Percentiles rank a stretch among this genome's conserved stretches.
Evolutionary conservation across 192 early-diverging fungal genomes (phyloP).

Genomic region (Gorgonomyces haynaldii): DNA sequence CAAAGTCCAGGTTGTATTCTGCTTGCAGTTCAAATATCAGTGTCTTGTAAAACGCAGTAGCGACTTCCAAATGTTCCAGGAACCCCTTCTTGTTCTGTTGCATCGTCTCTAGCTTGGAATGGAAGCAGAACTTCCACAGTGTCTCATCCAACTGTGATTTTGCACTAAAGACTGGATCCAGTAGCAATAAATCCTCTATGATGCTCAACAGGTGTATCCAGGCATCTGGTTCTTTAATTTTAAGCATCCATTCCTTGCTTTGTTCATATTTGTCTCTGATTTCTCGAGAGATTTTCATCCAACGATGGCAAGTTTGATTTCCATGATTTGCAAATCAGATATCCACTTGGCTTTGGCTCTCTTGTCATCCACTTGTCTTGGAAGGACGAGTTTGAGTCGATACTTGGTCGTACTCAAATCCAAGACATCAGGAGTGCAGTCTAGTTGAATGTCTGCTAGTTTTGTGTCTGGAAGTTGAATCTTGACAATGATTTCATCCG

Average conservation of each 20-base stretch:
- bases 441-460: background rate
- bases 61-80: background rate
- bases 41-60: slow-evolving; percentile 1
- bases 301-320: background rate
- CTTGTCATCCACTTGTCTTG: background rate
- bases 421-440: background rate
- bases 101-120: background rate
- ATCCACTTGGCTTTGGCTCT: slow-evolving; percentile 5
- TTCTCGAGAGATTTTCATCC: background rate
- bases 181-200: background rate
- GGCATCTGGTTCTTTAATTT: background rate
- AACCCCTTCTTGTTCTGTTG: background rate
- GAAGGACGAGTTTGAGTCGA: background rate
- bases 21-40: background rate
- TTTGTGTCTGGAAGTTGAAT: slow-evolving; percentile 1
- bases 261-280: background rate
- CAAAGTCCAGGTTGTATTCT: background rate
- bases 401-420: background rate
- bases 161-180: background rate
- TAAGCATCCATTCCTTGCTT: background rate
- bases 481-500: background rate
- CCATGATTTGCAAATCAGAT: background rate
- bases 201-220: background rate
- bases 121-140: background rate
- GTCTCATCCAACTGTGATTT: background rate